These are phyloP conservation scores for Magnusiomyces clavatus DNA, from an alignment of 1,139 yeast species.

Conservation along the genomic window DNA sequence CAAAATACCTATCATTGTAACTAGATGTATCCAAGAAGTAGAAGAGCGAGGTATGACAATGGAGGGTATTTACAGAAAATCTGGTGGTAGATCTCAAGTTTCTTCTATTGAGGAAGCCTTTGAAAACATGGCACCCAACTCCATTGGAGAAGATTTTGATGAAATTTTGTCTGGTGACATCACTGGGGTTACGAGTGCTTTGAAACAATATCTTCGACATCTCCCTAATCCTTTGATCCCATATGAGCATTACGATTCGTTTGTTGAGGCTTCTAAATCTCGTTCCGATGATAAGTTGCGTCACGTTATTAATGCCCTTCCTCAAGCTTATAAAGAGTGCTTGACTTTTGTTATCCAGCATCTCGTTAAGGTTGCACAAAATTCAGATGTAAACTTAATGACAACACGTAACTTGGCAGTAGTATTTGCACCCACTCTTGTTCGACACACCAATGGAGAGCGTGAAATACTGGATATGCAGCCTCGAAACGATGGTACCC, in stretches of 20 bases:
- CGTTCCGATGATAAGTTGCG: slow-evolving; percentile 29
- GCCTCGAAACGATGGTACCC: slow-evolving; percentile 70
- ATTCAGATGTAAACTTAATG: slow-evolving; percentile 46
- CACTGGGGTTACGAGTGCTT: slow-evolving; percentile 77
- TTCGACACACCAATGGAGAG: slow-evolving; percentile 73
- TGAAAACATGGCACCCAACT: slow-evolving; percentile 27
- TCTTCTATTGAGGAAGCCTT: slow-evolving; percentile 42
- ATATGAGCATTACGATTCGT: slow-evolving; percentile 56
- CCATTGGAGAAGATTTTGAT: slow-evolving; percentile 16
- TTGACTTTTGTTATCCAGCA: slow-evolving; percentile 55
- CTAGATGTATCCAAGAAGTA: slow-evolving; percentile 69
- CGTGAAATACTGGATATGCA: slow-evolving; percentile 85
- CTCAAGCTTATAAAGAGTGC: slow-evolving; percentile 58
- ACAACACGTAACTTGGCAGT: slow-evolving; percentile 74
- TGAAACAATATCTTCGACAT: slow-evolving; percentile 78
- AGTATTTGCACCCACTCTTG: slow-evolving; percentile 92
- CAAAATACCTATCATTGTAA: slow-evolving; percentile 60
- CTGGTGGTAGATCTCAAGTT: slow-evolving; percentile 80
- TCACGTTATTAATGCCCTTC: slow-evolving; percentile 41
- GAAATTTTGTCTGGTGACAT: slow-evolving; percentile 59
- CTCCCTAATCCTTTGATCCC: slow-evolving; percentile 83
- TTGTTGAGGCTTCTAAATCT: slow-evolving; percentile 36
- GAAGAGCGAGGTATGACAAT: slow-evolving; percentile 62
- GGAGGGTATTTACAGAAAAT: slow-evolving; percentile 87
- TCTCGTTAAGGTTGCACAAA: slow-evolving; percentile 34